Conservation (phyloP, 768 basidiomycete genomes). For the Phaffia australis region DNA sequence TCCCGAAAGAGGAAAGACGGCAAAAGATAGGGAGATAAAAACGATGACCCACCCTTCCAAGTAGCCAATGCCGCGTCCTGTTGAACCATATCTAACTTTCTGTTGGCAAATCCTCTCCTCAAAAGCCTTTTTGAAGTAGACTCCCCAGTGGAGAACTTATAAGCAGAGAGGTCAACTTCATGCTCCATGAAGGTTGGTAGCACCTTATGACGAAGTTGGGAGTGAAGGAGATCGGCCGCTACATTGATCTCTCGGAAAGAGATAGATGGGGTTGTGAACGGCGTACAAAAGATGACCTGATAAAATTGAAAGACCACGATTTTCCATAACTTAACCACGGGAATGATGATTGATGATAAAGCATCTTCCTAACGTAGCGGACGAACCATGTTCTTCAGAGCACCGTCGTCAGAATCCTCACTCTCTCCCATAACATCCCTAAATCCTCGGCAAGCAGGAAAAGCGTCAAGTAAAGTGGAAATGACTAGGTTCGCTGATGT, state of each 20-base stretch:
- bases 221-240: constrained; percentile 6
- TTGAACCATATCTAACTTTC: constrained; percentile 5
- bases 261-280: constrained; percentile 46
- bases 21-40: background rate
- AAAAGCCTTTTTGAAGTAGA: background rate
- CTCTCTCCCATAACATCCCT: constrained; percentile 51
- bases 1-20: no score
- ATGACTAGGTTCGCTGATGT: constrained; percentile 56
- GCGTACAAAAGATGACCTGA: constrained; percentile 75
- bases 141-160: background rate
- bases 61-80: constrained; percentile 14
- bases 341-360: background rate
- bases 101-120: constrained; percentile 1
- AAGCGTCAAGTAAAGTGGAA: constrained; percentile 57
- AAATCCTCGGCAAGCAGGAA: constrained; percentile 70
- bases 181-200: constrained; percentile 9
- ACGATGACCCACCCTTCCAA: constrained; percentile 8
- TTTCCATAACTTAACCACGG: no score
- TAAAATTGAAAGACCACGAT: constrained; percentile 1
- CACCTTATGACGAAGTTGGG: constrained; percentile 1
- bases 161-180: constrained; percentile 6
- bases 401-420: constrained; percentile 45
- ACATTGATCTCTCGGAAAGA: constrained; percentile 47
- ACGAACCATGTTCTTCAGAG: constrained; percentile 63
- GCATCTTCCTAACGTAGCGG: background rate